Evolutionary conservation across 164 flowering plant species (phyloP).

Genomic region (Hamamelis virginiana): DNA sequence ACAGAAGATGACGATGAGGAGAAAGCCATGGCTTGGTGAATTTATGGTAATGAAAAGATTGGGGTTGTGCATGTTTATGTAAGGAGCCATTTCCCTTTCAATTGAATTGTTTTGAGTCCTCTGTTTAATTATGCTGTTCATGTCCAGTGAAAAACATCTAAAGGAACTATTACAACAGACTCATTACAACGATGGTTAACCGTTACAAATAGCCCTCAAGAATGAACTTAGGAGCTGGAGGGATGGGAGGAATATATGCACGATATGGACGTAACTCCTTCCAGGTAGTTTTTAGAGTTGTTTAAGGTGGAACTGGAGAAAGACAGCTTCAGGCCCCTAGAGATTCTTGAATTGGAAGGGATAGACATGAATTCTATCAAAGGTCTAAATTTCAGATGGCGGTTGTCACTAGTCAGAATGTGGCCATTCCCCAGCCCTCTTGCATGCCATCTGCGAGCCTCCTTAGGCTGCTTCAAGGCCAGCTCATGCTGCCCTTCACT

Average conservation of each 20-base stretch:
- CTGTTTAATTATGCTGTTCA: too few species aligned
- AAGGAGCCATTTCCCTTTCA: too few species aligned
- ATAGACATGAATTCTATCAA: slow-evolving; percentile 8
- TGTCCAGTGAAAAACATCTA: not conserved
- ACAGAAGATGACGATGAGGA: slow-evolving; percentile 13
- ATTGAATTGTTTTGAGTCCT: too few species aligned
- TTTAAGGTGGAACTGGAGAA: slow-evolving; percentile 38
- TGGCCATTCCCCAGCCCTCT: too few species aligned
- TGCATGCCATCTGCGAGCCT: too few species aligned
- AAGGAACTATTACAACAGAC: slow-evolving; percentile 26
- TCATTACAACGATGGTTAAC: slow-evolving; percentile 31
- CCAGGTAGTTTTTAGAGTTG: slow-evolving; percentile 32
- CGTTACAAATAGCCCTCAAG: too few species aligned
- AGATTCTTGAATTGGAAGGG: slow-evolving; percentile 36
- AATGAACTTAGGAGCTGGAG: too few species aligned
- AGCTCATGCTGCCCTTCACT: too few species aligned
- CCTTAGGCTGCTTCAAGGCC: too few species aligned
- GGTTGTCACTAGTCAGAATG: not conserved
- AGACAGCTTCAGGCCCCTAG: slow-evolving; percentile 20
- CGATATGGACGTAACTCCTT: slow-evolving; percentile 49
- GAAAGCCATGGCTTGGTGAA: slow-evolving; percentile 39
- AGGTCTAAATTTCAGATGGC: not conserved
- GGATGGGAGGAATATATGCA: slow-evolving; percentile 12
- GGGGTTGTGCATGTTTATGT: too few species aligned
- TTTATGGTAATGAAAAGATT: too few species aligned